Evolutionary conservation across 257 asterid genomes (phyloP).

Genomic region (Solanum sejunctum): DNA sequence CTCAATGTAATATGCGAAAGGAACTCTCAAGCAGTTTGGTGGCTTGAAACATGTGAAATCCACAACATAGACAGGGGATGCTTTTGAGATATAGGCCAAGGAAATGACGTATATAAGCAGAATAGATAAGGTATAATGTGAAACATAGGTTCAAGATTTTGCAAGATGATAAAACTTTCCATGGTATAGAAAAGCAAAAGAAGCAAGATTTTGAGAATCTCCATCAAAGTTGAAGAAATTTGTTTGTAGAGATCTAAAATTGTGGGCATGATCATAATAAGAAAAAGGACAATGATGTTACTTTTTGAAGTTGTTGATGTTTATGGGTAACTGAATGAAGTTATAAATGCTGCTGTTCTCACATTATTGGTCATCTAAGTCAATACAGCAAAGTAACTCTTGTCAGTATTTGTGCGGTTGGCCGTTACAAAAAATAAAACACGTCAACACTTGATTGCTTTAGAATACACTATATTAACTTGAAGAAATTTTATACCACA

Average conservation of each 20-base stretch:
- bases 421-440: background rate
- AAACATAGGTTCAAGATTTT: conserved; percentile 10
- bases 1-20: conserved; percentile 46
- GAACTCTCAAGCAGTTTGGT: conserved; percentile 48
- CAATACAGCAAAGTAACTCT: background rate
- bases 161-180: conserved; percentile 24
- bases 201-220: conserved; percentile 10
- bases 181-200: conserved; percentile 16
- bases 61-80: conserved; percentile 38
- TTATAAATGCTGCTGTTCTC: background rate
- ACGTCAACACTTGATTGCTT: background rate
- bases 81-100: conserved; percentile 12
- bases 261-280: background rate
- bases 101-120: conserved; percentile 9
- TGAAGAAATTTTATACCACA: background rate
- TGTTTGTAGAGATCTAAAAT: conserved; percentile 1
- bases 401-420: background rate
- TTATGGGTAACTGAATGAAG: background rate
- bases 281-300: background rate
- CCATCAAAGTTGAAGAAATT: conserved; percentile 10
- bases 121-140: conserved; percentile 12
- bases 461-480: background rate
- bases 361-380: background rate
- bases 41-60: conserved; percentile 72
- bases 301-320: background rate